Percentiles rank a stretch among this genome's conserved stretches.
Evolutionary conservation across 2,329 filamentous ascomycete genomes (phyloP).

Genomic region (Cladophialophora immunda): DNA sequence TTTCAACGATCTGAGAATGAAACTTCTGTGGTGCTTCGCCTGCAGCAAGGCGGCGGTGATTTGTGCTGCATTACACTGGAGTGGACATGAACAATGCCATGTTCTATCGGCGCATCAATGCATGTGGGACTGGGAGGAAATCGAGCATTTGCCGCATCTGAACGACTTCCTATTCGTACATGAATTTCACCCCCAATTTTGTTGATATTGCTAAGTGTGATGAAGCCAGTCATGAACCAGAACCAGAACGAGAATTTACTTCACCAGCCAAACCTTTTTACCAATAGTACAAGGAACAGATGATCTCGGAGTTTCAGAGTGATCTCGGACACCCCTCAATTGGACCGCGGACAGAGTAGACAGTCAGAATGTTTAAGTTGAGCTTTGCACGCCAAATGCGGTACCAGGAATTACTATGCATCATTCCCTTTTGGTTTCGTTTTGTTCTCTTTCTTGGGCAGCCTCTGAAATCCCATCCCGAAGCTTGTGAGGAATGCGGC

Average conservation of each 20-base stretch:
- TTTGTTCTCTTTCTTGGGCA: slow-evolving; percentile 6
- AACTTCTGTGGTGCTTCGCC: neutral
- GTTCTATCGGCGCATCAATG: neutral
- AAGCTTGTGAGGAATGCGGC: slow-evolving; percentile 18
- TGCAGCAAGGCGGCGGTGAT: neutral
- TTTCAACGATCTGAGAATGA: neutral
- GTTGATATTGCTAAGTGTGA: neutral
- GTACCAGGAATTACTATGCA: neutral
- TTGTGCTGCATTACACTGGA: neutral
- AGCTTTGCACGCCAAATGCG: neutral
- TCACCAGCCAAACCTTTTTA: neutral
- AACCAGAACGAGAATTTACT: neutral
- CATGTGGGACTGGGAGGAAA: neutral
- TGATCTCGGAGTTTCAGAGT: neutral
- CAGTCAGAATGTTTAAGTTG: neutral
- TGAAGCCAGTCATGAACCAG: neutral
- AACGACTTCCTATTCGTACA: neutral
- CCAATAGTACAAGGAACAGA: neutral
- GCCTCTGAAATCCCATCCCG: slow-evolving; percentile 17
- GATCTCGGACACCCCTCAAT: neutral
- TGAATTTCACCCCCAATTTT: neutral
- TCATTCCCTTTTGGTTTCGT: neutral
- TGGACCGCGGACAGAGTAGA: neutral
- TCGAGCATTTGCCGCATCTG: neutral
- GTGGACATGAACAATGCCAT: neutral